Base-by-base conservation (phyloP, 345 rosid species). In the Odontarrhena argentea region DNA sequence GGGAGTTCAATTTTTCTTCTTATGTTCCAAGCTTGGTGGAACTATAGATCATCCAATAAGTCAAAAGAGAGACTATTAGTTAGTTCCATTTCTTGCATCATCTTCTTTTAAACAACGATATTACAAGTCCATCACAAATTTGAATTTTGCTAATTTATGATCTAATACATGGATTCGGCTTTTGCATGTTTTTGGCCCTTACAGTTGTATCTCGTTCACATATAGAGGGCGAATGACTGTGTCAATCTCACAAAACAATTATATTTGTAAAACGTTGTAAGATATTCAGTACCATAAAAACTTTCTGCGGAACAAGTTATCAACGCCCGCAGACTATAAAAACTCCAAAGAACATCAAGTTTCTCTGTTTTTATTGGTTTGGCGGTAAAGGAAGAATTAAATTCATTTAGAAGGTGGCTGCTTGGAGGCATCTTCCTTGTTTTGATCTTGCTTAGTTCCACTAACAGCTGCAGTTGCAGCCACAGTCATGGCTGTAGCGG, bases 401-500 rank as follows among this genome's bases (percentile, higher is more conserved):
- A 35, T 58, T 73, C 65, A 74, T 30, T 74, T 55, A 22, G 73
- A 38, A 55, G 69, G 59, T 22, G 67, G 67, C 36, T 35, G 12
- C 45, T 58, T 77, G 49, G 87, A 64, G 37, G 55, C 65, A 60
- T 84, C 86, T 48, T 81, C 85, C 38, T 84, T 32, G 7, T 32
- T 77, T 32, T 66, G 70, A 63, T 91, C 94, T 42, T 76, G 79
- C 65, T 87, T 86, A 4, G 91, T 74, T 42, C 86, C 85, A 2
- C 83, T 22, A 65, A 89, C 63, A 7, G 96, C 91, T 0, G 96
- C 95, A 0, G 83, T 64, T 30, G 98, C 98, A 32, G 96, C 93
- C n/a, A 78, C 81, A 0, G 92, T 79, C 84, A 92, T 80, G 42
- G 98, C 95, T 14, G 91, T 79, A 1, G 95, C 91, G 0, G 96